A percentile compares a stretch with the other conserved stretches of the same genome.
These are phyloP conservation scores for Samsoniella hepiali DNA, from an alignment of 2,329 filamentous ascomycete genomes.

Conservation along the genomic window DNA sequence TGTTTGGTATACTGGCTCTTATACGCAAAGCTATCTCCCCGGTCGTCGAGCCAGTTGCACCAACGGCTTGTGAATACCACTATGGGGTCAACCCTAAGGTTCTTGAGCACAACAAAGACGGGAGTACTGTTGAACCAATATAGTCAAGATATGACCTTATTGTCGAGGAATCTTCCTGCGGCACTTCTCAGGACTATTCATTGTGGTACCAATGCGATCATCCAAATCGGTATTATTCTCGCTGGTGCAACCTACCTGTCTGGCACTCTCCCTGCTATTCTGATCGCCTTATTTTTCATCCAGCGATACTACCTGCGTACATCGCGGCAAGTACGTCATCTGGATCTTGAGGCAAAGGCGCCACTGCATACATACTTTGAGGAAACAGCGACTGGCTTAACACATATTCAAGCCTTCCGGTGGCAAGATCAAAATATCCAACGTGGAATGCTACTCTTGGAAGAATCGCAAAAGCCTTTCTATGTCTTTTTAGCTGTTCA, in stretches of 20 bases:
- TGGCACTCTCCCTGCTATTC: not conserved
- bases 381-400: slow-evolving; percentile 1
- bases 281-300: not conserved
- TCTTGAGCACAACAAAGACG: not conserved
- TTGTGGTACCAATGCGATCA: not conserved
- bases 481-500: not conserved
- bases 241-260: not conserved
- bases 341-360: not conserved
- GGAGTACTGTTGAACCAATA: not conserved
- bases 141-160: slow-evolving; percentile 6
- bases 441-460: not conserved
- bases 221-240: not conserved
- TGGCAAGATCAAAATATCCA: not conserved
- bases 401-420: not conserved
- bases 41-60: not conserved
- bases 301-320: slow-evolving; percentile 7
- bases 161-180: not conserved
- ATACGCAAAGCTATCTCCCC: not conserved
- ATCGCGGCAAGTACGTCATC: not conserved
- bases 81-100: not conserved
- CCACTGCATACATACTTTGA: not conserved
- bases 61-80: not conserved
- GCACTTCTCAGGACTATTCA: not conserved
- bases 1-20: not conserved
- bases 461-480: not conserved